A percentile compares a stretch with the other conserved stretches of the same genome.
phyloP scores from a whole-genome alignment of 495 filamentous ascomycete genomes.

The Daldinia childiae region DNA sequence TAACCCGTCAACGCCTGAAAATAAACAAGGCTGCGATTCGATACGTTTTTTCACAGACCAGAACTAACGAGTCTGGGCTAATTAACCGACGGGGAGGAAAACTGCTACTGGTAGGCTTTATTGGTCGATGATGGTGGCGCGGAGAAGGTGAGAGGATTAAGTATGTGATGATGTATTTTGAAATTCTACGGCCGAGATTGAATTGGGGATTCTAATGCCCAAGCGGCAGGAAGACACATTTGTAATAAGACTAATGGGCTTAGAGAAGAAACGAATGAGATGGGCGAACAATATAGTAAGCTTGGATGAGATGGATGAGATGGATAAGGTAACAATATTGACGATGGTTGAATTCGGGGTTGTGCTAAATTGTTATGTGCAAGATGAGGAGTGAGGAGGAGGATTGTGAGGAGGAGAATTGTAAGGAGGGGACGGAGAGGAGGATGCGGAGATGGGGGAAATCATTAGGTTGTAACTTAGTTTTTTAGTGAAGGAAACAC shows the following conservation, averaged over 20 bases:
- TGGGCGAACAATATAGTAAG: conserved; percentile 1
- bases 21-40: conserved; percentile 25
- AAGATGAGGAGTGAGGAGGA: conserved; percentile 39
- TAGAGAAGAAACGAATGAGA: background rate
- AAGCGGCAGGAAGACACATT: background rate
- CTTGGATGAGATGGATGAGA: background rate
- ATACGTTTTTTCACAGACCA: conserved; percentile 27
- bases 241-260: background rate
- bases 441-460: conserved; percentile 46
- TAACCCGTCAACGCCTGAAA: conserved; percentile 26
- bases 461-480: conserved; percentile 18
- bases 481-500: conserved; percentile 14
- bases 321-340: conserved; percentile 27
- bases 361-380: conserved; percentile 32
- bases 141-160: conserved; percentile 33
- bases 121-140: conserved; percentile 30
- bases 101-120: conserved; percentile 32
- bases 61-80: conserved; percentile 9
- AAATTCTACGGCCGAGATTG: conserved; percentile 16
- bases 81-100: conserved; percentile 26
- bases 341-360: conserved; percentile 42
- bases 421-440: conserved; percentile 30
- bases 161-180: conserved; percentile 27
- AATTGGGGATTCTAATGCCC: background rate
- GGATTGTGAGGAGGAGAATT: conserved; percentile 31